Conservation (phyloP, 352 stramenopile species). For the Aphanomyces stellatus region DNA sequence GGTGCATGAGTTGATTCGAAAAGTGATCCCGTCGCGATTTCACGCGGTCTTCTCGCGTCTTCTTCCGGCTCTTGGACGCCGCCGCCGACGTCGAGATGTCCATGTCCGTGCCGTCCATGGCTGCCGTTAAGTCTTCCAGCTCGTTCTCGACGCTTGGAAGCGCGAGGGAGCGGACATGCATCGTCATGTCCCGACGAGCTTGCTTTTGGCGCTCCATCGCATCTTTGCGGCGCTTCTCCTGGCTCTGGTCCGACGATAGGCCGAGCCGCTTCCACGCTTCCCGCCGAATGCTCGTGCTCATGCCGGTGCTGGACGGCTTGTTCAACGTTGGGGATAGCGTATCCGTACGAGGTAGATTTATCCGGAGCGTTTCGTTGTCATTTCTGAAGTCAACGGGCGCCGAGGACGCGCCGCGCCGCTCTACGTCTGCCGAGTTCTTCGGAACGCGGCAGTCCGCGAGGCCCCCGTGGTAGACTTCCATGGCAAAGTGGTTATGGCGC, state of each 20-base stretch:
- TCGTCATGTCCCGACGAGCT: slow-evolving; percentile 65
- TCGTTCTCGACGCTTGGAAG: slow-evolving; percentile 24
- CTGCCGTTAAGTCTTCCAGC: slow-evolving; percentile 26
- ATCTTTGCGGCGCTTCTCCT: slow-evolving; percentile 34
- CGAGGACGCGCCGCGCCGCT: too few relatives aligned
- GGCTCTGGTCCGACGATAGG: slow-evolving; percentile 9
- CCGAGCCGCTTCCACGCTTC: slow-evolving; percentile 18
- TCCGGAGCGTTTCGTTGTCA: too few relatives aligned
- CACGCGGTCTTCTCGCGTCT: slow-evolving; percentile 65
- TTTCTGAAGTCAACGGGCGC: too few relatives aligned
- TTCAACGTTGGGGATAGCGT: too few relatives aligned
- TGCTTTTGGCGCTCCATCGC: slow-evolving; percentile 64
- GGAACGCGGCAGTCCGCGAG: too few relatives aligned
- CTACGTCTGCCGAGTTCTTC: too few relatives aligned
- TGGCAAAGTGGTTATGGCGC: too few relatives aligned
- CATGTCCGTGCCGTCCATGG: slow-evolving; percentile 22
- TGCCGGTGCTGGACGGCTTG: too few relatives aligned
- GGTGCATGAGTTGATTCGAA: slow-evolving; percentile 72
- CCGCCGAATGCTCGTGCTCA: background rate
- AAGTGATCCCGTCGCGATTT: slow-evolving; percentile 69
- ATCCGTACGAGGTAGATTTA: too few relatives aligned
- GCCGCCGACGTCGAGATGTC: slow-evolving; percentile 21
- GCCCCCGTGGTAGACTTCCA: too few relatives aligned
- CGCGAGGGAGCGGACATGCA: slow-evolving; percentile 54
- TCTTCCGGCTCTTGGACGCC: slow-evolving; percentile 31